Percentiles rank a stretch among this genome's conserved stretches.
Conservation (phyloP, 1,284 basidiomycete genomes). For the Sporisorium scitamineum region DNA sequence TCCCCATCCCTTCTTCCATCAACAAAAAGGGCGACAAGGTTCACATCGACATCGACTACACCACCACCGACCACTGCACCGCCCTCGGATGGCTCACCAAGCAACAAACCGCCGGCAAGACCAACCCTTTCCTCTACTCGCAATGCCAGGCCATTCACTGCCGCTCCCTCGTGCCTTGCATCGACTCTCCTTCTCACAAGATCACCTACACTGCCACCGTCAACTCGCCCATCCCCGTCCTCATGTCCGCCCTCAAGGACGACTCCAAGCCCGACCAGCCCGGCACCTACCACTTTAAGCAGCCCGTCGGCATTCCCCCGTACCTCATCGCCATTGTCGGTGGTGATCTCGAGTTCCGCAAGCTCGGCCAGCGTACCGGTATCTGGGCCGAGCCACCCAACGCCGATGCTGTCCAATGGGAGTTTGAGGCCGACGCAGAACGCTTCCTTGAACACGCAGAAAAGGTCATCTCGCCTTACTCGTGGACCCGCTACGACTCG, state of each 20-base stretch:
- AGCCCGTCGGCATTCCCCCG: conserved; percentile 64
- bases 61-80: conserved; percentile 81
- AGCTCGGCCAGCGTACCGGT: conserved; percentile 64
- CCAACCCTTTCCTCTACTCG: conserved; percentile 85
- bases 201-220: conserved; percentile 66
- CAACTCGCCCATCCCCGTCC: conserved; percentile 59
- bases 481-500: conserved; percentile 89
- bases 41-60: conserved; percentile 64
- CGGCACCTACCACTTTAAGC: conserved; percentile 60
- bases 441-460: conserved; percentile 66
- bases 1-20: conserved; percentile 66
- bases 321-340: conserved; percentile 68
- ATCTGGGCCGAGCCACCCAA: conserved; percentile 68
- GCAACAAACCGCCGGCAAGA: conserved; percentile 88
- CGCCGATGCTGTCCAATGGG: conserved; percentile 65
- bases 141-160: conserved; percentile 82
- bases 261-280: conserved; percentile 37
- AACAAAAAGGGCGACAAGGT: conserved; percentile 54
- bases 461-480: conserved; percentile 73
- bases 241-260: conserved; percentile 67
- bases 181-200: conserved; percentile 67
- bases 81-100: conserved; percentile 94
- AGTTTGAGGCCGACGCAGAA: conserved; percentile 67
- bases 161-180: conserved; percentile 59
- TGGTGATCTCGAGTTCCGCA: conserved; percentile 63